Conservation (phyloP, 2,329 filamentous ascomycete genomes). For the Fusarium oxysporum region DNA sequence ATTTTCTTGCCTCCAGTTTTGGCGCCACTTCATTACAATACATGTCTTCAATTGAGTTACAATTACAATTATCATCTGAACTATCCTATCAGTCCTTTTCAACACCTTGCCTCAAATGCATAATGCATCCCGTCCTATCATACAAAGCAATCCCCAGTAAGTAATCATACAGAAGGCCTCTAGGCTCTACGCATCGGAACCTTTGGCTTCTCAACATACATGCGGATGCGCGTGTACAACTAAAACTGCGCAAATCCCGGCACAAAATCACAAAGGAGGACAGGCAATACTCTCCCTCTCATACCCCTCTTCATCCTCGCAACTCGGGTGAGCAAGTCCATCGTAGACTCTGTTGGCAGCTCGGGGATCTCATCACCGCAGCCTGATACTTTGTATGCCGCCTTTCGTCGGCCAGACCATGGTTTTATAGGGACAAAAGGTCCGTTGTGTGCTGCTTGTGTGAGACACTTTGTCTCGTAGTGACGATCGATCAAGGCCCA, state of each 20-base stretch:
- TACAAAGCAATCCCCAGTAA: no score
- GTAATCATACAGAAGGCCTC: not conserved
- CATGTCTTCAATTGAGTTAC: not conserved
- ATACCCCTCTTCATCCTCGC: slow-evolving; percentile 6
- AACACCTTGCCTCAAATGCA: no score
- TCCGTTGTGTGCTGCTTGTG: not conserved
- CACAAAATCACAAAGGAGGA: slow-evolving; percentile 9
- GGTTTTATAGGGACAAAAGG: not conserved
- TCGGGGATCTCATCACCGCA: not conserved
- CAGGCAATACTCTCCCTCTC: slow-evolving; percentile 17
- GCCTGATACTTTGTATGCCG: slow-evolving; percentile 11
- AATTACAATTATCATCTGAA: not conserved
- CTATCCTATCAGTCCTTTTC: no score
- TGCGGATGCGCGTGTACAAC: not conserved
- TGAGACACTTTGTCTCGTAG: slow-evolving; percentile 22
- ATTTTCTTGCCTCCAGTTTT: no score
- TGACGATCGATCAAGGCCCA: slow-evolving; percentile 38
- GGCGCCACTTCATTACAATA: no score
- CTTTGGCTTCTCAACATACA: not conserved
- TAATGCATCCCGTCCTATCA: no score
- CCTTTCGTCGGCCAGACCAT: slow-evolving; percentile 36
- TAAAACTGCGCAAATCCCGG: not conserved
- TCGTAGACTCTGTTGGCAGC: slow-evolving; percentile 2
- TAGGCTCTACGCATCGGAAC: no score
- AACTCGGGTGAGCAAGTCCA: slow-evolving; percentile 6